Evolutionary conservation across 1,284 basidiomycete genomes (phyloP), one percentile per base, ranked within the genome.

Genomic region (Marasmius oreades): DNA sequence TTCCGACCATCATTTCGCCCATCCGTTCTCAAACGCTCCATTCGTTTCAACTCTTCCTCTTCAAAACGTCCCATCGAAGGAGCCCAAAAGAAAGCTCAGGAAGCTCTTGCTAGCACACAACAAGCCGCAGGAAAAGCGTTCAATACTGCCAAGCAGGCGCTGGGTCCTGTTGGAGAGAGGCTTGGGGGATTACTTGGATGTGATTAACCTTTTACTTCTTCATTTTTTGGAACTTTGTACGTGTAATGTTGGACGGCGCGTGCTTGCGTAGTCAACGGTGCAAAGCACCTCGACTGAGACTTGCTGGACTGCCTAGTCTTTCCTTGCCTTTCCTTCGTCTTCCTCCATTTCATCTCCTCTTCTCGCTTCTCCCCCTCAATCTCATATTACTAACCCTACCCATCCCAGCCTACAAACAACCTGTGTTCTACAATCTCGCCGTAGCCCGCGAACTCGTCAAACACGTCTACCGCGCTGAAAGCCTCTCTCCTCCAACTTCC

Each of bases 401-500:
- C 20, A 18, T 47, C 34, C 48, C 61, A 95, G 93, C 85, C 31
- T 94, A 95, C 78, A 84, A 85, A 62, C 81, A 92, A 69, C 93
- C 94, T 16, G 64, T 95, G 53, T 64, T 84, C 28, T 95, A 94
- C 79, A 95, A 95, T 78, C 76, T 90, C 55, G 77, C 90, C 58
- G 93, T 98, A 57, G 81, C 86, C 51, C 85, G 88, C 59, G 93
- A 95, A 67, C 70, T 98, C 63, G 73, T 86, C 63, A 95, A 95
- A 77, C 93, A 96, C 69, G 84, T 98, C 59, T 98, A 98, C 78
- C 73, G 91, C 62, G 85, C 88, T 48, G 96, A 98, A 77, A 84
- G 85, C 59, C 82, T 98, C 54, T 84, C 89, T 51, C 93, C 93
- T 16, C 96, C 95, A 22, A 79, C 80, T 14, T 85, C 85, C 24